Conservation (phyloP, 2,329 filamentous ascomycete genomes). For the Colletotrichum sp. region DNA sequence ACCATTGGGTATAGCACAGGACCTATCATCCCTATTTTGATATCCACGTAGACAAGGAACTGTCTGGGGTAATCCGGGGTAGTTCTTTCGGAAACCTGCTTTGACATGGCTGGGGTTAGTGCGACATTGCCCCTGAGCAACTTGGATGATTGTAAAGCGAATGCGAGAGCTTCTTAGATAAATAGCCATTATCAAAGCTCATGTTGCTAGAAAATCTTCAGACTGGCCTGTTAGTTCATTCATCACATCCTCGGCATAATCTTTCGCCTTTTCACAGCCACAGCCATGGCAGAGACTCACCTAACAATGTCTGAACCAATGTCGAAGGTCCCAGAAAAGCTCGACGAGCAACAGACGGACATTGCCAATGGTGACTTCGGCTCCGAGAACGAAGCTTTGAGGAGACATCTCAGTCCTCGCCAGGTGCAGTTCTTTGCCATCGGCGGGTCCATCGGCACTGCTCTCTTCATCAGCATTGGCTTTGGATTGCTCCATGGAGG, state of each 20-base stretch:
- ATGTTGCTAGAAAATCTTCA: neutral
- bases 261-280: neutral
- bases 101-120: neutral
- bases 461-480: constrained; percentile 22
- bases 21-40: neutral
- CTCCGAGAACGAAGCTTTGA: neutral
- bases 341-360: neutral
- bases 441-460: constrained; percentile 14
- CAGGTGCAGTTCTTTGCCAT: constrained; percentile 5
- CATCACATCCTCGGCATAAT: neutral
- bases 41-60: neutral
- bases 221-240: neutral
- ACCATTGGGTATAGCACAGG: neutral
- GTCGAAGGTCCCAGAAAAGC: neutral
- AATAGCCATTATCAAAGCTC: neutral
- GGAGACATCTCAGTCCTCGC: neutral
- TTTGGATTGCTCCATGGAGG: constrained; percentile 49
- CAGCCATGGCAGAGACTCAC: neutral
- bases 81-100: neutral
- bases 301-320: neutral
- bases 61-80: neutral
- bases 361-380: neutral
- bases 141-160: neutral
- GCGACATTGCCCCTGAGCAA: neutral
- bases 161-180: neutral